Evolutionary conservation across 1,284 basidiomycete species (phyloP), one percentile per base, ranked within the genome.

Genomic region (Sanghuangporus baumii): DNA sequence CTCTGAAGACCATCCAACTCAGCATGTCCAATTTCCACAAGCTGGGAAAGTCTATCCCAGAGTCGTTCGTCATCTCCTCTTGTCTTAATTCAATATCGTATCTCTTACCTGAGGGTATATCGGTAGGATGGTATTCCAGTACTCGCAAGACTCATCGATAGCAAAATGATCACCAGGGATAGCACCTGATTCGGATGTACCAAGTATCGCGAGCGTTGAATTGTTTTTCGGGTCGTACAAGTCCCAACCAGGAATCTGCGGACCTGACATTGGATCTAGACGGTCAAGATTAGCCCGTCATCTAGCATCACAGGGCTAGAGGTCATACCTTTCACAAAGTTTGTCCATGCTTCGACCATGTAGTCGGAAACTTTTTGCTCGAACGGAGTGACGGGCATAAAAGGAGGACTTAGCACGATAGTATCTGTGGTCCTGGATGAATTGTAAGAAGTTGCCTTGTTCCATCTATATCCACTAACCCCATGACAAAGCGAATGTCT

Each of bases 401-500:
- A 72, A 2, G 72, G 72, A 36, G 69, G 63, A 18, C 61, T 60
- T 14, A 70, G 55, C 1, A 62, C 68, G 52, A 71, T 69, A 3
- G 68, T 67, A 50, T 67, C 63, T 31, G 59, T 65, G 14, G 65
- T 66, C 12, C 63, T 67, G 54, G 34, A 31, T 34, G 47, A 47
- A 34, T 16, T 16, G 26, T 41, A 34, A 36, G 14, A 26, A 14
- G n/a, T 3, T 11, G 14, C 31, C 16, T 16, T 20, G 3, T 11
- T 11, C 16, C 36, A 11, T 38, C 12, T 23, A 18, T 52, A 20
- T 46, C 9, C 18, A 47, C 61, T 52, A 57, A 64, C 26, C 78
- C 77, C 76, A 79, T 78, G 4, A 79, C 77, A 59, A 79, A 79
- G 1, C 76, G 74, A 36, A 78, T 77, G 66, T 78, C 76, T 23